These are phyloP conservation scores for Rhizophlyctis rosea DNA, from an alignment of 192 early-diverging fungal species.

Conservation along the genomic window DNA sequence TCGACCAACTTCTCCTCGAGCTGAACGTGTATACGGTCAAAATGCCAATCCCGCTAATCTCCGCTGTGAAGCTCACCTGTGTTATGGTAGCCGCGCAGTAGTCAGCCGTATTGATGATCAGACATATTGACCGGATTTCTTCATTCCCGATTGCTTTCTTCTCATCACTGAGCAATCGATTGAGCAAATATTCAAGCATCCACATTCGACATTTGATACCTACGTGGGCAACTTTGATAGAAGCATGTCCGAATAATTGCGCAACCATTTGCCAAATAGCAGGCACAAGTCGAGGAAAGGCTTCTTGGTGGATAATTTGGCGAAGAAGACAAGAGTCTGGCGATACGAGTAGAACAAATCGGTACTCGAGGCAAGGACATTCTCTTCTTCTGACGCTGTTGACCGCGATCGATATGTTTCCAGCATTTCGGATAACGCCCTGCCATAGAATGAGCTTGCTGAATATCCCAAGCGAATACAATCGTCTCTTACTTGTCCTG, in stretches of 20 bases:
- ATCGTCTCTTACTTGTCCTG: conserved; percentile 66
- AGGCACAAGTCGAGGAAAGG: conserved; percentile 81
- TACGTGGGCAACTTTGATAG: conserved; percentile 67
- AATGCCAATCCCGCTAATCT: background rate
- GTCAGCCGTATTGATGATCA: conserved; percentile 92
- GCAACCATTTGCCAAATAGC: conserved; percentile 78
- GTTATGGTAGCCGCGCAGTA: conserved; percentile 84
- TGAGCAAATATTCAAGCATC: conserved; percentile 4
- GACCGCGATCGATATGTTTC: conserved; percentile 45
- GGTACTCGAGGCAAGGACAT: conserved; percentile 80
- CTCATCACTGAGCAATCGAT: conserved; percentile 49
- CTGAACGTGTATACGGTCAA: conserved; percentile 35
- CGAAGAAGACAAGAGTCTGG: conserved; percentile 80
- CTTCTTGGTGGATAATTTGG: conserved; percentile 78
- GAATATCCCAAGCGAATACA: conserved; percentile 1
- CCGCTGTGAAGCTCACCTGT: conserved; percentile 66
- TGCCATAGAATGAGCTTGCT: conserved; percentile 16
- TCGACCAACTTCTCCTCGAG: conserved; percentile 89
- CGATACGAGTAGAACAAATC: conserved; percentile 92
- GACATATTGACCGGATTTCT: conserved; percentile 66
- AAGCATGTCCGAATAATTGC: conserved; percentile 77
- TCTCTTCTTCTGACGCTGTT: conserved; percentile 49
- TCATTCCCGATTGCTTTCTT: conserved; percentile 60
- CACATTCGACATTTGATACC: conserved; percentile 4
- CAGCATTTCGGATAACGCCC: conserved; percentile 62